Conservation (phyloP, 2,329 filamentous ascomycete species). For the Akanthomyces lecanii region DNA sequence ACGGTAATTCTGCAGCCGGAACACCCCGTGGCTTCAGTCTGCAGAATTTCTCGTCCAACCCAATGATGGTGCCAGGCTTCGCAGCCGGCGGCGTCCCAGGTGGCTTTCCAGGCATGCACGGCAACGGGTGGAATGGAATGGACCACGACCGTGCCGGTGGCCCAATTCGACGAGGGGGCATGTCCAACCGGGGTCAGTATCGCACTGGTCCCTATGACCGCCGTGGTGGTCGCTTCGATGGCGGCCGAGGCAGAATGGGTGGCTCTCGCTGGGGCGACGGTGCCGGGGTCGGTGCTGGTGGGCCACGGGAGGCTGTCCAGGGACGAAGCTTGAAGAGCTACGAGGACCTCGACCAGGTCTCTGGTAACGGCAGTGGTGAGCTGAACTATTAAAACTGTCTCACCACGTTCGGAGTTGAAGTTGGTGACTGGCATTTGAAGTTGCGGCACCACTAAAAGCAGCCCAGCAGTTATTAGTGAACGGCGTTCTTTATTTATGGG, state of each 20-base stretch:
- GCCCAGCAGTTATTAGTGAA: background rate
- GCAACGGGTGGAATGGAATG: constrained; percentile 47
- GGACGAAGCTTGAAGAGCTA: constrained; percentile 94
- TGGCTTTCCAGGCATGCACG: constrained; percentile 51
- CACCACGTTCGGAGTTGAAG: background rate
- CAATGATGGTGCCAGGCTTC: constrained; percentile 59
- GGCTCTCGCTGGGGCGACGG: constrained; percentile 67
- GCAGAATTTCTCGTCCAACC: constrained; percentile 61
- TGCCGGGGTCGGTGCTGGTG: constrained; percentile 71
- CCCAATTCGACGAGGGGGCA: constrained; percentile 64
- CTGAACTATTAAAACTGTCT: constrained; percentile 70
- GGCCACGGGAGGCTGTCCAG: constrained; percentile 85
- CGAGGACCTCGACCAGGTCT: constrained; percentile 88
- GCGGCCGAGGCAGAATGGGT: constrained; percentile 46
- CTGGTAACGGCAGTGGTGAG: constrained; percentile 70
- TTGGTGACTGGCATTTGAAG: background rate
- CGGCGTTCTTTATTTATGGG: constrained; percentile 4
- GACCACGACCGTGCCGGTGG: constrained; percentile 59
- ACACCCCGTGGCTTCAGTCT: constrained; percentile 92
- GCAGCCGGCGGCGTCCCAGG: constrained; percentile 46
- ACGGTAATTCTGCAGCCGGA: constrained; percentile 70
- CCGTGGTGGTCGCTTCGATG: constrained; percentile 53
- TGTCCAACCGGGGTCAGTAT: constrained; percentile 48
- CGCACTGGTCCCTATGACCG: constrained; percentile 73
- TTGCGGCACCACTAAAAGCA: background rate